Conservation (phyloP, 805 yeast genomes). For the Saccharomycopsis lassenensis region DNA sequence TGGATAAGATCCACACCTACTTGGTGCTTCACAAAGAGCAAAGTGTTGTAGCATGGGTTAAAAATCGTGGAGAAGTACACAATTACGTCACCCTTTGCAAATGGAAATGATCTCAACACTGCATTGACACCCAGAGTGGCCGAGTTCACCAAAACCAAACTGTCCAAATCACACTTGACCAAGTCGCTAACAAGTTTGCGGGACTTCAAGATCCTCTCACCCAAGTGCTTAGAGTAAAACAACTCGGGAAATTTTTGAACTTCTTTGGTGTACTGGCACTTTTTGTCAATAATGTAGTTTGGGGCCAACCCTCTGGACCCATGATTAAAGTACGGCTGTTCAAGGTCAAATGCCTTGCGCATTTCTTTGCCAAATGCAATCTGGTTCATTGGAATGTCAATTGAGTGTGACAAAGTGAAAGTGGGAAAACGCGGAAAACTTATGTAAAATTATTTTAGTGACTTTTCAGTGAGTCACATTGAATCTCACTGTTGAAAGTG, state of each 20-base stretch:
- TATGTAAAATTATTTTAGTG: too few relatives aligned
- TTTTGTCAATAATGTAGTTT: constrained; percentile 32
- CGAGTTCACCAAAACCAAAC: constrained; percentile 44
- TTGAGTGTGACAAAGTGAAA: too few relatives aligned
- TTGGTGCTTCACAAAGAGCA: constrained; percentile 29
- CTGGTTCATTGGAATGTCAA: too few relatives aligned
- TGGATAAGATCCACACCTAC: constrained; percentile 21
- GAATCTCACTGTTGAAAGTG: too few relatives aligned
- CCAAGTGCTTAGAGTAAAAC: constrained; percentile 26
- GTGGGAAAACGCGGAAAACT: too few relatives aligned
- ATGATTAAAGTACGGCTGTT: too few relatives aligned
- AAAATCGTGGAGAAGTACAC: constrained; percentile 40
- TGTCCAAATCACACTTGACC: constrained; percentile 36
- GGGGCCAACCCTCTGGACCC: constrained; percentile 58
- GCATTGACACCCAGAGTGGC: constrained; percentile 54
- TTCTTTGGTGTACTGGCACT: constrained; percentile 22
- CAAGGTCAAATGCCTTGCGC: too few relatives aligned
- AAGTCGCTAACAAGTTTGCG: constrained; percentile 31
- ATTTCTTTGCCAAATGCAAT: too few relatives aligned
- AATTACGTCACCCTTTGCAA: constrained; percentile 40
- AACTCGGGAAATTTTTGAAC: constrained; percentile 37
- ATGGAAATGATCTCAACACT: constrained; percentile 43
- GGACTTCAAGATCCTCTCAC: constrained; percentile 25
- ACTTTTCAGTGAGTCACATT: too few relatives aligned
- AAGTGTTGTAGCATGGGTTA: constrained; percentile 43